Base-by-base conservation (phyloP, 208 protist species). In the Acanthamoeba healyi region DNA sequence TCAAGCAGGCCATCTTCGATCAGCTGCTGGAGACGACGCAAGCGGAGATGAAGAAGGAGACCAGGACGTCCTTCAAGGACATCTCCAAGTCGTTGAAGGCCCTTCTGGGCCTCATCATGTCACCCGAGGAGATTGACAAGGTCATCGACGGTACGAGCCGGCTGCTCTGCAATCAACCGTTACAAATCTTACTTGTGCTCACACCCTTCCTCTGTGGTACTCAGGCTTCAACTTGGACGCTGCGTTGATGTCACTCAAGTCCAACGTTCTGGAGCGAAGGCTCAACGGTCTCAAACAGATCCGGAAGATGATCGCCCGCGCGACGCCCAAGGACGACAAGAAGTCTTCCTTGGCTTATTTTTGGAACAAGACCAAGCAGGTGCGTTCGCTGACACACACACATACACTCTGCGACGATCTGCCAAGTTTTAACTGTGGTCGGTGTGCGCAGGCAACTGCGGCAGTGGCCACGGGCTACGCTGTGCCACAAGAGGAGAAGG, bases 311-410 rank as follows among this genome's bases (percentile, higher is more conserved):
- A 65, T 93, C 58, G 44, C 89, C 32, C 58, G 89, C 32, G 89
- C 89, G 22, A 93, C 61, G 9, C 89, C 89, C 44, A 93, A 93
- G 38, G 89, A 93, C 49, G 89, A 93, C 67, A 93, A 93, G 89
- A 93, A 93, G 49, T 82, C 65, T 61, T 82, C 67, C 46, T 40
- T 82, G 40, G 58, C 89, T 38, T 82, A 82, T 40, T 67, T 93
- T 29, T 93, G 89, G 89, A 93, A 93, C 89, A 93, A 93, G 51
- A 82, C 89, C 36, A 93, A 93, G n/a, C 65, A 74, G 81, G 81
- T 65, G 29, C 54, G 6, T 9, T 24, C 24, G 54, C 54, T 61
- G n/a, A n/a, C n/a, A n/a, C n/a, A n/a, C n/a, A n/a, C n/a, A n/a
- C n/a, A n/a, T n/a, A n/a, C n/a, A n/a, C n/a, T n/a, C n/a, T n/a